A percentile compares a stretch with the other conserved stretches of the same genome.
These are phyloP conservation scores for Taiozyma sp. DNA, from an alignment of 1,139 yeast species.

Conservation along the genomic window DNA sequence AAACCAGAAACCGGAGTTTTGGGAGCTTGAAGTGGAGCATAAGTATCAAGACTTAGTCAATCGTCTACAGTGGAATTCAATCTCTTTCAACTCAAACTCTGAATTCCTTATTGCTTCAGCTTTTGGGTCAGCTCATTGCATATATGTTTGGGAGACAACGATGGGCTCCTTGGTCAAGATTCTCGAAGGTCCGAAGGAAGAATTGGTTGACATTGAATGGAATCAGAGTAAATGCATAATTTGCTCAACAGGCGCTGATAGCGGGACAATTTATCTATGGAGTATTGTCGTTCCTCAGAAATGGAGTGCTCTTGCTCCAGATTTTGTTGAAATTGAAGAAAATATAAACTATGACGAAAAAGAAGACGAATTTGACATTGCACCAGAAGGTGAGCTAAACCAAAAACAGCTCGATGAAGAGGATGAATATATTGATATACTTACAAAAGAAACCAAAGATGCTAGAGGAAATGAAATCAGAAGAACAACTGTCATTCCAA, in stretches of 20 bases:
- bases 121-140: slow-evolving; percentile 81
- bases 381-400: slow-evolving; percentile 56
- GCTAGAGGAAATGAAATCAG: slow-evolving; percentile 50
- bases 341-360: slow-evolving; percentile 83
- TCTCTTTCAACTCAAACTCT: slow-evolving; percentile 65
- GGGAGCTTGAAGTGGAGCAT: slow-evolving; percentile 70
- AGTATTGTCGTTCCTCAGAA: slow-evolving; percentile 79
- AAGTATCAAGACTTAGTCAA: slow-evolving; percentile 91
- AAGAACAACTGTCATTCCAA: slow-evolving; percentile 13
- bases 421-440: slow-evolving; percentile 64
- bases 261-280: slow-evolving; percentile 84
- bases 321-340: slow-evolving; percentile 91
- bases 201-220: slow-evolving; percentile 81
- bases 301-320: slow-evolving; percentile 98
- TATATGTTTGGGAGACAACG: slow-evolving; percentile 90
- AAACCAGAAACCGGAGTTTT: slow-evolving; percentile 11
- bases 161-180: slow-evolving; percentile 87
- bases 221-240: slow-evolving; percentile 70
- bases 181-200: slow-evolving; percentile 88
- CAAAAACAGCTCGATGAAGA: slow-evolving; percentile 64
- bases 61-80: slow-evolving; percentile 83
- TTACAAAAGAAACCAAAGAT: slow-evolving; percentile 55
- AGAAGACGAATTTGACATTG: slow-evolving; percentile 90
- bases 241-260: slow-evolving; percentile 85
- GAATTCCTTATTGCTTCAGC: slow-evolving; percentile 89